A percentile compares a stretch with the other conserved stretches of the same genome.
phyloP scores from a whole-genome alignment of 164 flowering plant genomes.

The Chimonanthus praecox region DNA sequence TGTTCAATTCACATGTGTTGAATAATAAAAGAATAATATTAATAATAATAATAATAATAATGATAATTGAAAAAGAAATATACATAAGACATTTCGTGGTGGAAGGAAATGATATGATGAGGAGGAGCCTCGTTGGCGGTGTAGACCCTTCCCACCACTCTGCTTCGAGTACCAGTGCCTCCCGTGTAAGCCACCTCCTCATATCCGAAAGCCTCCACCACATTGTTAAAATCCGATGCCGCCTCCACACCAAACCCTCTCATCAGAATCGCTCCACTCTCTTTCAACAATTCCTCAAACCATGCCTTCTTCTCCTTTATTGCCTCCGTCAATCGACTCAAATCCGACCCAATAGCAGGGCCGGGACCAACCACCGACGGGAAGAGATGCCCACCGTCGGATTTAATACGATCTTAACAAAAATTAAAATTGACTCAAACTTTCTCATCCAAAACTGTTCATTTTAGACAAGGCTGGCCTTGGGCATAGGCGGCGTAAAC shows the following conservation, averaged over 20 bases:
- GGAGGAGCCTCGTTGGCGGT: constrained; percentile 67
- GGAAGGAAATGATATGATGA: constrained; percentile 78
- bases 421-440: too few species aligned
- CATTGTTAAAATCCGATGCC: constrained; percentile 69
- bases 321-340: constrained; percentile 16
- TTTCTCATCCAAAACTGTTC: too few species aligned
- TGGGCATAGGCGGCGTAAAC: too few species aligned
- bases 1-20: not conserved
- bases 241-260: constrained; percentile 55
- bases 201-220: constrained; percentile 83
- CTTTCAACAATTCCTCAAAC: constrained; percentile 35
- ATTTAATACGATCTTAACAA: constrained; percentile 1
- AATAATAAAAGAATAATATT: not conserved
- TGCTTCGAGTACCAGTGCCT: constrained; percentile 72
- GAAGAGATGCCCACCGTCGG: constrained; percentile 19
- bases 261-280: constrained; percentile 62
- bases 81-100: constrained; percentile 73
- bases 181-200: constrained; percentile 83
- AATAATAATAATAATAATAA: not conserved
- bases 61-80: not conserved
- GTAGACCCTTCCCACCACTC: constrained; percentile 75
- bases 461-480: too few species aligned
- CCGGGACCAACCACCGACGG: constrained; percentile 44
- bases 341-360: not conserved
- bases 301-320: constrained; percentile 38